Conservation (phyloP, 73 alveolate species). For the Durusdinium trenchii region DNA sequence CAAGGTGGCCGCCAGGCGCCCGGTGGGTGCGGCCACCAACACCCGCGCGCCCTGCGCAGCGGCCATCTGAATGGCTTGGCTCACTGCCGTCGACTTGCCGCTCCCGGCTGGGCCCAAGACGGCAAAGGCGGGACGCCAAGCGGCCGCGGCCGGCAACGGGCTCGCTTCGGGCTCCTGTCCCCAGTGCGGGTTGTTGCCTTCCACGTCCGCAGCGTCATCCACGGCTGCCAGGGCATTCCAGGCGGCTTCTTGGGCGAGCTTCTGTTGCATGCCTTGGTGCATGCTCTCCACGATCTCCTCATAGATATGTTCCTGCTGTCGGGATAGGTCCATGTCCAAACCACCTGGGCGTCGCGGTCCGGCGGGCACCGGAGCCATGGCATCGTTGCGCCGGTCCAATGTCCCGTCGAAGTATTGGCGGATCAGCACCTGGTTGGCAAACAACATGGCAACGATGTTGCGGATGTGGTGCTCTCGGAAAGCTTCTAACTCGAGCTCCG, state of each 20-base stretch:
- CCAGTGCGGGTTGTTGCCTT: neutral
- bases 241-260: slow-evolving; percentile 13
- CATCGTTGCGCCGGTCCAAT: neutral
- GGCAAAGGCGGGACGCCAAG: slow-evolving; percentile 28
- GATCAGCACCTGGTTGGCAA: slow-evolving; percentile 27
- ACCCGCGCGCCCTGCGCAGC: neutral
- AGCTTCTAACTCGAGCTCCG: slow-evolving; percentile 33
- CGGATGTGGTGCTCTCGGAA: slow-evolving; percentile 21
- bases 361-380: neutral
- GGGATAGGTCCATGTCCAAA: neutral
- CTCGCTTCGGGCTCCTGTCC: neutral
- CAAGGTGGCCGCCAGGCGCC: slow-evolving; percentile 36
- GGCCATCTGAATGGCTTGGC: neutral
- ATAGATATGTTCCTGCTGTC: slow-evolving; percentile 26
- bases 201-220: neutral
- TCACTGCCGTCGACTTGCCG: slow-evolving; percentile 59
- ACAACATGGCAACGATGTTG: neutral
- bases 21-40: slow-evolving; percentile 33
- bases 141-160: neutral
- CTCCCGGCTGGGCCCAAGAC: slow-evolving; percentile 74
- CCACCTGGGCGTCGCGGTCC: neutral
- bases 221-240: neutral
- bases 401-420: slow-evolving; percentile 3
- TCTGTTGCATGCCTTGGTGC: neutral
- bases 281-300: slow-evolving; percentile 4